These are phyloP conservation scores for Fusarium metavorans DNA, from an alignment of 2,329 filamentous ascomycete species.

Conservation along the genomic window DNA sequence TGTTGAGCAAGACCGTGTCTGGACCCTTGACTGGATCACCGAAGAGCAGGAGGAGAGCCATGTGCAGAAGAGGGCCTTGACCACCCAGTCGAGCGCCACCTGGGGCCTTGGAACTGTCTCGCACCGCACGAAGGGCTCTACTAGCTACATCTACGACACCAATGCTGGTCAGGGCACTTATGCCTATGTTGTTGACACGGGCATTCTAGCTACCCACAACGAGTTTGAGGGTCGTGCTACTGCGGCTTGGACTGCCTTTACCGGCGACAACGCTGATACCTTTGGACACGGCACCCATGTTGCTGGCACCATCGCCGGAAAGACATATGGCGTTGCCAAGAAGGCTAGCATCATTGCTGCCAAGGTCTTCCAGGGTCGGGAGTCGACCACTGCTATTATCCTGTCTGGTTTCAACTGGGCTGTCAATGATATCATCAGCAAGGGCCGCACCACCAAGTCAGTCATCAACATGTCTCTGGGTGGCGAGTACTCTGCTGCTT, in stretches of 20 bases:
- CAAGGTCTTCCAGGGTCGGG: constrained; percentile 56
- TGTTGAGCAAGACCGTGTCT: constrained; percentile 48
- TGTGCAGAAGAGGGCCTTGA: constrained; percentile 43
- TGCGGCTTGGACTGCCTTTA: constrained; percentile 42
- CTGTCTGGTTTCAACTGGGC: constrained; percentile 56
- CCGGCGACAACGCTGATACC: constrained; percentile 44
- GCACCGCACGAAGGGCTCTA: constrained; percentile 41
- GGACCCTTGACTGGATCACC: constrained; percentile 44
- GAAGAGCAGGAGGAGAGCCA: constrained; percentile 17
- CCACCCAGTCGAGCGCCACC: constrained; percentile 46
- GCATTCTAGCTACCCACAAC: constrained; percentile 65
- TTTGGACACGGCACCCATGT: constrained; percentile 59
- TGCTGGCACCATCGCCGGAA: constrained; percentile 51
- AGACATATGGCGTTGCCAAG: constrained; percentile 57
- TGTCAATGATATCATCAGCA: constrained; percentile 57
- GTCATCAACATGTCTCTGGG: constrained; percentile 70
- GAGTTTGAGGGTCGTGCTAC: constrained; percentile 67
- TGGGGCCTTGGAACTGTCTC: constrained; percentile 52
- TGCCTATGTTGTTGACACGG: constrained; percentile 73
- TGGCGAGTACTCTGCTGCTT: constrained; percentile 56
- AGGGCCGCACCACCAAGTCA: constrained; percentile 53
- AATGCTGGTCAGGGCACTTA: constrained; percentile 61
- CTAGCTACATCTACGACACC: constrained; percentile 63
- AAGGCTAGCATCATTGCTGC: constrained; percentile 57
- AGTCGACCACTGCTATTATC: constrained; percentile 47